Evolutionary conservation across 169 alveolate species (phyloP), one percentile per base, ranked within the genome.

Genomic region (Plasmodium coatneyi): DNA sequence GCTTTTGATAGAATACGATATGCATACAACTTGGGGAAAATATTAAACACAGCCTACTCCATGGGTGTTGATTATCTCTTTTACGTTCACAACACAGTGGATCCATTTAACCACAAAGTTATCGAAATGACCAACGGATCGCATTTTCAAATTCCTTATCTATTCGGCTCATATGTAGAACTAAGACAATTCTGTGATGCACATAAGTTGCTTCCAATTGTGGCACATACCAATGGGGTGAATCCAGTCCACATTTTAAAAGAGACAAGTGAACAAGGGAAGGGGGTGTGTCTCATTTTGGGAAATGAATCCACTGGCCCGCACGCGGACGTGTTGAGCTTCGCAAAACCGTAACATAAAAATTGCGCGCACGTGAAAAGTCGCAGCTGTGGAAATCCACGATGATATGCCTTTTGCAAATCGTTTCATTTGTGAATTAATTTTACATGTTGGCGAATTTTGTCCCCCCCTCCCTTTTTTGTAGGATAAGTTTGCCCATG

Each of bases 51-150:
- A 25, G 96, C 96, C 2, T 80, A 92, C 56, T 95, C 97, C 19
- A 79, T 96, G 83, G 92, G 92, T 83, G 80, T 96, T 12, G 97
- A 96, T 83, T 92, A 30, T n/a, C 19, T 96, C 25, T 95, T 83
- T 81, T 95, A 95, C 71, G 66, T 94, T 46, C 91, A 84, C 16
- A 95, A 96, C 49, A 96, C 97, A 5, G 96, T 96, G 54, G 97
- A 96, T 25, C 97, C 96, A 9, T 96, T 92, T 70, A 95, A 96
- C 76, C 95, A 95, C 92, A 95, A 96, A 92, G 97, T 95, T 22
- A 71, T 96, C 22, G 95, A 92, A 82, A 66, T 95, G 60, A 96
- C 97, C 9, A 96, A 93, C 0, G 97, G 97, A 2, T 66, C 93
- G 54, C 97, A 96, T 95, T 92, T 84, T 41, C 36, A 79, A 82